These are phyloP conservation scores for Orbilia oligospora DNA, from an alignment of 2,329 filamentous ascomycete genomes.

Conservation along the genomic window DNA sequence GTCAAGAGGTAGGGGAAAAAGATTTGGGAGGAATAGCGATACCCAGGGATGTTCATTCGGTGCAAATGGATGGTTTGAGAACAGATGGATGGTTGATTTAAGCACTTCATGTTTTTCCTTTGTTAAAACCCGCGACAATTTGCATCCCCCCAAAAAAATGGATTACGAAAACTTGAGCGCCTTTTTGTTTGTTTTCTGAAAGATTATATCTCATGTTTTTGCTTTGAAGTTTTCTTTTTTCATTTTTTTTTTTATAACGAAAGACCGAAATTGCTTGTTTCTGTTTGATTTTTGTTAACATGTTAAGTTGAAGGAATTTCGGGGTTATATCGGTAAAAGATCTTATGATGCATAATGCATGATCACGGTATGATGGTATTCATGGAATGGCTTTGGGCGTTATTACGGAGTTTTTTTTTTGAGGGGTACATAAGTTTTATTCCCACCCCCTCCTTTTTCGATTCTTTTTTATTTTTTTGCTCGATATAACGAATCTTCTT, in stretches of 20 bases:
- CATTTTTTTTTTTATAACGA: background rate
- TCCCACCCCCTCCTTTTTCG: background rate
- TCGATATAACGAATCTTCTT: background rate
- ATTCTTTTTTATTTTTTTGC: background rate
- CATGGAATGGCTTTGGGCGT: constrained; percentile 3
- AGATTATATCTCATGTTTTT: background rate
- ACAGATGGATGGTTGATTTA: constrained; percentile 55
- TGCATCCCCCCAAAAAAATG: background rate
- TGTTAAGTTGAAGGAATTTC: constrained; percentile 22
- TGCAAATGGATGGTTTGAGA: constrained; percentile 43
- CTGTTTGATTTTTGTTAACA: background rate
- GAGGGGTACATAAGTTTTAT: background rate
- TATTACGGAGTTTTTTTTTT: constrained; percentile 21
- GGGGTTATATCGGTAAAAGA: constrained; percentile 11
- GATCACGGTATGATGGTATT: constrained; percentile 23
- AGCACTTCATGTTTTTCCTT: constrained; percentile 16
- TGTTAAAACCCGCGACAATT: background rate
- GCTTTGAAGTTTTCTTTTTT: background rate
- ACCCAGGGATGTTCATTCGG: constrained; percentile 50
- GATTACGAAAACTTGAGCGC: constrained; percentile 2
- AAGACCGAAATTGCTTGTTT: constrained; percentile 35
- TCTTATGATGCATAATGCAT: constrained; percentile 27
- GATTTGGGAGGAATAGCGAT: constrained; percentile 57
- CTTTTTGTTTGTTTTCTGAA: constrained; percentile 7
- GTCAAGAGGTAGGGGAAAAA: constrained; percentile 39